These are phyloP conservation scores for Saccharomyces hybrid DNA, from an alignment of 1,139 yeast genomes.

Conservation along the genomic window DNA sequence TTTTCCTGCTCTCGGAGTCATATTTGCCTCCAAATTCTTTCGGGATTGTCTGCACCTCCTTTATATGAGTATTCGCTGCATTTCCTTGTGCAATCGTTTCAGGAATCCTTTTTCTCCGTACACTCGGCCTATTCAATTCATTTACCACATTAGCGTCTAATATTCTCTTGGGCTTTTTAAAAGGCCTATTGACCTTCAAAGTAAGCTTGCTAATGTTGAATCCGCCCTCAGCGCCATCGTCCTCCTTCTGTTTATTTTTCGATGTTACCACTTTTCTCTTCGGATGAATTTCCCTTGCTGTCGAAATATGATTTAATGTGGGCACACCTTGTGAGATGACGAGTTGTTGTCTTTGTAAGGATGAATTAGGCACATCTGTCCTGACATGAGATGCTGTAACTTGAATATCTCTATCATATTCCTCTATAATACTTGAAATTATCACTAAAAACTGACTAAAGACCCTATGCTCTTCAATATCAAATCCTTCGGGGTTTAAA, in stretches of 20 bases:
- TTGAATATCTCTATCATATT: conserved; percentile 19
- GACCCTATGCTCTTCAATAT: conserved; percentile 23
- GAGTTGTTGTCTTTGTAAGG: neutral
- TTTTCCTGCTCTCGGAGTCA: neutral
- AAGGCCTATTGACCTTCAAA: conserved; percentile 25
- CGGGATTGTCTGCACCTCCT: neutral
- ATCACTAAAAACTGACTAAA: conserved; percentile 24
- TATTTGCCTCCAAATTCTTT: neutral
- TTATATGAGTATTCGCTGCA: neutral
- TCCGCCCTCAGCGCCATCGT: neutral
- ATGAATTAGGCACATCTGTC: neutral
- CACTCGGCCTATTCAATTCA: conserved; percentile 11
- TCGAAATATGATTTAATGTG: neutral
- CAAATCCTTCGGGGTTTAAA: conserved; percentile 21
- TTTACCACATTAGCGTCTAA: neutral
- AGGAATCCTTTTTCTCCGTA: conserved; percentile 5
- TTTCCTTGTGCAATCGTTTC: neutral
- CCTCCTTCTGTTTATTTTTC: neutral
- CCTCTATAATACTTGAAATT: conserved; percentile 15
- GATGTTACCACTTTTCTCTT: neutral
- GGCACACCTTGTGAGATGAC: neutral
- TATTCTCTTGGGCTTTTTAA: conserved; percentile 19
- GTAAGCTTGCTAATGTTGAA: conserved; percentile 1
- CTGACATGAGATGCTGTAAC: neutral
- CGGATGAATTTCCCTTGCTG: neutral